Evolutionary conservation across 2,329 filamentous ascomycete genomes (phyloP), one percentile per base, ranked within the genome.

Genomic region (Cadophora gregata): DNA sequence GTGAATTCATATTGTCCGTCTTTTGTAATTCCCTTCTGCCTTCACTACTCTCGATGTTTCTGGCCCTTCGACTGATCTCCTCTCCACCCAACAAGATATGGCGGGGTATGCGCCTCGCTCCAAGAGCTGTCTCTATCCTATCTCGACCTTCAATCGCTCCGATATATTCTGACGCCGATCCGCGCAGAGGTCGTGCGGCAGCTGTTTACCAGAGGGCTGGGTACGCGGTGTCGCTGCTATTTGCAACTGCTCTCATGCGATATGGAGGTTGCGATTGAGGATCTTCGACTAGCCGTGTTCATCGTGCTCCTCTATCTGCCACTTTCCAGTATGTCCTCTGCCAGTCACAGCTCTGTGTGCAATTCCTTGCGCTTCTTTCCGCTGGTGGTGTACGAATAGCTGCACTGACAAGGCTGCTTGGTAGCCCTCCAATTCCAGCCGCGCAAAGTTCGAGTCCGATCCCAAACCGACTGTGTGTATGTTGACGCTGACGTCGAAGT

Each of bases 1-100:
- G 80, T 50, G 78, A 79, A 72, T 81, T 81, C 84, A 84, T 84
- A 72, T 1, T 59, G 27, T 51, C 29, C 14, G 29, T 29, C n/a
- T 21, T 27, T 31, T 14, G 2, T 31, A 21, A 19, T 29, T 16
- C 4, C n/a, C 6, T 21, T 21, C 12, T 16, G 7, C 38, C 16
- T 12, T 45, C 19, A 16, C 8, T 21, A 10, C 19, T 21, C 9
- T 33, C 25, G n/a, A n/a, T n/a, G n/a, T 62, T 5, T 38, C 25
- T 51, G 5, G 9, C 29, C 53, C 59, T 53, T 4, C 5, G 31
- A 51, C 64, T 33, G 29, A 21, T 42, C 29, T 33, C n/a, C 31
- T 27, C 27, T 56, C 53, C 31, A 16, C n/a, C 21, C 6, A 5
- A 19, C 4, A 7, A 12, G n/a, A 24, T n/a, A 25, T 10, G 5